Evolutionary conservation across 495 filamentous ascomycete genomes (phyloP).

Genomic region (Neurospora tetrasperma): DNA sequence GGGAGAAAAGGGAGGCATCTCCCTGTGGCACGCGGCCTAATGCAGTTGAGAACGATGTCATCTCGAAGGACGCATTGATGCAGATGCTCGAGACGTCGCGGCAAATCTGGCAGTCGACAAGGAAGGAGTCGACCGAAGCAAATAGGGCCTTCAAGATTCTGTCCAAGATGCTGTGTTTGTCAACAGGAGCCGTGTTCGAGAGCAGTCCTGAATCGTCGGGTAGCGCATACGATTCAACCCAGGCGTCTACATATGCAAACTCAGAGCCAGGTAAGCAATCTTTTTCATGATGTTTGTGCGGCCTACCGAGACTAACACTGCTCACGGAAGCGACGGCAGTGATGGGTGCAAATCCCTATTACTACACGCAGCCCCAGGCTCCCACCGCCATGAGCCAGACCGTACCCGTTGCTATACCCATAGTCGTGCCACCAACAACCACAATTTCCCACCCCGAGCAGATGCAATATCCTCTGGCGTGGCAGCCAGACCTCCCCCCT

Average conservation of each 20-base stretch:
- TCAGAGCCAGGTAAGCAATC: not conserved
- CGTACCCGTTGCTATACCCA: not conserved
- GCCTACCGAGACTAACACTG: not conserved
- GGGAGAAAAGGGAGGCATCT: constrained; percentile 5
- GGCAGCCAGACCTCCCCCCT: constrained; percentile 2
- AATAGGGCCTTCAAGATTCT: constrained; percentile 22
- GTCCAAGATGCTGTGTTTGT: constrained; percentile 17
- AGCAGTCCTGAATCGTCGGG: constrained; percentile 12
- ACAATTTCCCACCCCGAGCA: not conserved
- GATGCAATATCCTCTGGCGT: not conserved
- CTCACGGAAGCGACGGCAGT: not conserved
- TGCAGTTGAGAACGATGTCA: constrained; percentile 4
- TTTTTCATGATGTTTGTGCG: not conserved
- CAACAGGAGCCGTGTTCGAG: constrained; percentile 11
- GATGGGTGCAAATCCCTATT: not conserved
- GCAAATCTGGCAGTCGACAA: constrained; percentile 15
- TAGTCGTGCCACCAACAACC: not conserved
- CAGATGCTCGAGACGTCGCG: constrained; percentile 18
- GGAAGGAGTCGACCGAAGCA: constrained; percentile 12
- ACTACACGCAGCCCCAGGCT: not conserved
- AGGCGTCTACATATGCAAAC: not conserved
- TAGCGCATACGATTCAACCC: not conserved
- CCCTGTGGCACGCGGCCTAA: not conserved
- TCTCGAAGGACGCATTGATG: constrained; percentile 14
- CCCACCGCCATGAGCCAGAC: not conserved